Percentiles rank a stretch among this genome's conserved stretches.
Evolutionary conservation across 768 basidiomycete genomes (phyloP).

Genomic region (Agaricus subrufescens): DNA sequence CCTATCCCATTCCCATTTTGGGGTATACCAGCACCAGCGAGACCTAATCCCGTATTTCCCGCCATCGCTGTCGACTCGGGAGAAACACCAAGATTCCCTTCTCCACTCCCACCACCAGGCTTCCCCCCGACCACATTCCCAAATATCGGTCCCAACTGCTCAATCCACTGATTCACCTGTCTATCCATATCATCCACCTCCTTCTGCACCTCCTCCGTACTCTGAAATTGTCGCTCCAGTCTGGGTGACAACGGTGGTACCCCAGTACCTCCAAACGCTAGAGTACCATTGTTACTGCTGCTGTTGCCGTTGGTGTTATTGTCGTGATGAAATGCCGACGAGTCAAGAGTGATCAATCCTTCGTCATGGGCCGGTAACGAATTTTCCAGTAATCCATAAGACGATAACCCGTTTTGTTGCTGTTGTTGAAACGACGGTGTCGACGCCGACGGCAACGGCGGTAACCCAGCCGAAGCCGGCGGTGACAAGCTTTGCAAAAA

Average conservation of each 20-base stretch:
- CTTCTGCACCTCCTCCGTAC: conserved; percentile 59
- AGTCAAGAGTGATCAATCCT: neutral
- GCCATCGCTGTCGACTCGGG: no score
- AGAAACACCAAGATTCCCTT: neutral
- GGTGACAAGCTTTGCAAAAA: neutral
- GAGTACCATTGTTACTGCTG: conserved; percentile 13
- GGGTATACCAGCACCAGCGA: neutral
- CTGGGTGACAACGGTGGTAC: conserved; percentile 20
- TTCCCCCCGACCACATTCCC: conserved; percentile 6
- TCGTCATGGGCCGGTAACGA: neutral
- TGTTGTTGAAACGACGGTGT: no score
- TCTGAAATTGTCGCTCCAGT: conserved; percentile 54
- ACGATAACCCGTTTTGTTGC: no score
- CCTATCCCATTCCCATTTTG: neutral
- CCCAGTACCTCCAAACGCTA: conserved; percentile 20
- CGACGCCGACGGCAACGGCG: no score
- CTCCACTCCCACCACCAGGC: conserved; percentile 16
- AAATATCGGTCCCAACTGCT: conserved; percentile 52
- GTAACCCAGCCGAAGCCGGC: neutral
- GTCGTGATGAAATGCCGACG: neutral
- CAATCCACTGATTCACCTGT: conserved; percentile 68
- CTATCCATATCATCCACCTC: conserved; percentile 69
- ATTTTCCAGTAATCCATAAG: no score
- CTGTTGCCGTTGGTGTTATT: neutral
- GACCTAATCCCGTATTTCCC: no score